A percentile compares a stretch with the other conserved stretches of the same genome.
These are phyloP conservation scores for Wickerhamia fluorescens DNA, from an alignment of 805 yeast species.

Conservation along the genomic window DNA sequence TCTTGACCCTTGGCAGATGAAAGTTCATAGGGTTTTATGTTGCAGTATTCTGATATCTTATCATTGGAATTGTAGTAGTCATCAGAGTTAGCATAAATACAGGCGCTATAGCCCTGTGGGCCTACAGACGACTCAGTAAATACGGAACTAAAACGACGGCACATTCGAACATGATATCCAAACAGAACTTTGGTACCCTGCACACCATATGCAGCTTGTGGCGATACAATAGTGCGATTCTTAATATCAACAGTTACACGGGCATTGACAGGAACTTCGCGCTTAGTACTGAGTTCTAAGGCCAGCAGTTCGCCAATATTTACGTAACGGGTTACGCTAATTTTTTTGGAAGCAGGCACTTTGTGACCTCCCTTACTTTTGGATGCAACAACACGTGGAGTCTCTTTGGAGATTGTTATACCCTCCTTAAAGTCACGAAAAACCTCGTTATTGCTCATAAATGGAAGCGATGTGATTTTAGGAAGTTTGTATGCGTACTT, in stretches of 20 bases:
- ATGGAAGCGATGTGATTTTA: slow-evolving; percentile 65
- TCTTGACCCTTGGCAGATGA: slow-evolving; percentile 7
- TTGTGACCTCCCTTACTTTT: slow-evolving; percentile 43
- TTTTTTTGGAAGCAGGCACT: slow-evolving; percentile 28
- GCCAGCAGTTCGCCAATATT: slow-evolving; percentile 63
- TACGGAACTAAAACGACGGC: slow-evolving; percentile 49
- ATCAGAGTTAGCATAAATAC: slow-evolving; percentile 61
- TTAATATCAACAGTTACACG: slow-evolving; percentile 74
- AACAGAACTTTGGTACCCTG: slow-evolving; percentile 54
- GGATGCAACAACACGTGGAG: slow-evolving; percentile 29
- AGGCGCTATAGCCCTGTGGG: slow-evolving; percentile 60
- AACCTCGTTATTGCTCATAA: slow-evolving; percentile 45
- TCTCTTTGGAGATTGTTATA: slow-evolving; percentile 38
- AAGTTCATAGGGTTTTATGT: slow-evolving; percentile 13
- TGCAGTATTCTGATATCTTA: slow-evolving; percentile 7
- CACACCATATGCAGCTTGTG: slow-evolving; percentile 61
- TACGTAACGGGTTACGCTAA: slow-evolving; percentile 60
- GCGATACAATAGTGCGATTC: slow-evolving; percentile 58
- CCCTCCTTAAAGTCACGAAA: slow-evolving; percentile 54
- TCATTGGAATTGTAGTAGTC: slow-evolving; percentile 43
- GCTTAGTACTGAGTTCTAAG: slow-evolving; percentile 47
- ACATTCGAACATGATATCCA: slow-evolving; percentile 72
- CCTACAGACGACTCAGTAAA: slow-evolving; percentile 60
- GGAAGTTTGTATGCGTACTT: slow-evolving; percentile 66
- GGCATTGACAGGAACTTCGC: slow-evolving; percentile 65